Conservation (phyloP, 805 yeast species). For the Ascoidea asiatica region DNA sequence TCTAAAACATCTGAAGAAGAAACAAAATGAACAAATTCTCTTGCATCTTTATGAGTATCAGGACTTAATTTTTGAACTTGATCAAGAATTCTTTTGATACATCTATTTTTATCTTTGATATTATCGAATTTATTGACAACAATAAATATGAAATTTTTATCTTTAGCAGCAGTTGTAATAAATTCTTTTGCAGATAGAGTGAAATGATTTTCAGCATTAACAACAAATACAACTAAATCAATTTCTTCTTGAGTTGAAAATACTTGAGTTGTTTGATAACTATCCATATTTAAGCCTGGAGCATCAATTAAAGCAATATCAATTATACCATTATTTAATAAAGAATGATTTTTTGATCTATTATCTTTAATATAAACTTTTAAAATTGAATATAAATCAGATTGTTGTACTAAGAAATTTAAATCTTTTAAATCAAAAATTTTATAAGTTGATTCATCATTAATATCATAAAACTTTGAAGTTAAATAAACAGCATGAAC, state of each 20-base stretch:
- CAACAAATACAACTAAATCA: conserved; percentile 91
- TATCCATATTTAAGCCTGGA: conserved; percentile 90
- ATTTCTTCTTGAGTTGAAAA: conserved; percentile 95
- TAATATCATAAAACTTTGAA: conserved; percentile 25
- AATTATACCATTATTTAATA: conserved; percentile 78
- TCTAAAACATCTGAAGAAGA: conserved; percentile 41
- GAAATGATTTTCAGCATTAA: conserved; percentile 90
- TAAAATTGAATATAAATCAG: conserved; percentile 57
- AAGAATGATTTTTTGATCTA: conserved; percentile 51
- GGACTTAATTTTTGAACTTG: conserved; percentile 83
- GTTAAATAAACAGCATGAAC: conserved; percentile 63
- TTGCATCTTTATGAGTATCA: conserved; percentile 75
- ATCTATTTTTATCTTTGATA: conserved; percentile 68
- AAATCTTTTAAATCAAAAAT: conserved; percentile 39
- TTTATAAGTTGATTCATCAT: conserved; percentile 56
- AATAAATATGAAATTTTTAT: conserved; percentile 82
- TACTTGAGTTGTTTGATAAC: conserved; percentile 87
- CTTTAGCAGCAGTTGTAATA: conserved; percentile 79
- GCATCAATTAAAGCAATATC: conserved; percentile 93
- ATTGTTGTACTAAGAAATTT: conserved; percentile 57
- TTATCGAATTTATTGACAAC: conserved; percentile 89
- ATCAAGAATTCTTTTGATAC: conserved; percentile 62
- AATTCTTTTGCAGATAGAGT: conserved; percentile 92
- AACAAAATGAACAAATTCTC: conserved; percentile 90
- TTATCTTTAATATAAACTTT: conserved; percentile 75